Evolutionary conservation across 768 basidiomycete species (phyloP).

Genomic region (Lactarius trivialis): DNA sequence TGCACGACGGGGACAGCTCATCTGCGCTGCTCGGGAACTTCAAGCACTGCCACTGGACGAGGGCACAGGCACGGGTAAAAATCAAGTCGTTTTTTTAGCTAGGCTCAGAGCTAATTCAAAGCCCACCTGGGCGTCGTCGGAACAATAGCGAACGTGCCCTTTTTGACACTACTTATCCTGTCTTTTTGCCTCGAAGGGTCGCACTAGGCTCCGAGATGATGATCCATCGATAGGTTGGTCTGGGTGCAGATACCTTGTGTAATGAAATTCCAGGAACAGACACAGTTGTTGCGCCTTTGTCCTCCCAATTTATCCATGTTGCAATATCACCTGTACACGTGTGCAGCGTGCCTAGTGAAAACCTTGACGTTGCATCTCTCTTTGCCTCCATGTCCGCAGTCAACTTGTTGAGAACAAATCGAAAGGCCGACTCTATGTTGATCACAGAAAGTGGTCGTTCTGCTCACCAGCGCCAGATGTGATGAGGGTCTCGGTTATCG

Average conservation of each 20-base stretch:
- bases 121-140: not conserved
- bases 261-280: not conserved
- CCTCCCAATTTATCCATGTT: constrained; percentile 2
- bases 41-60: not conserved
- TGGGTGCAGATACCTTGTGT: not conserved
- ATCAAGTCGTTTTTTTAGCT: not conserved
- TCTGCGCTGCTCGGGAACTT: not conserved
- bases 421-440: not conserved
- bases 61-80: not conserved
- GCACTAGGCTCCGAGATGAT: not conserved
- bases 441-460: not conserved
- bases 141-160: not conserved
- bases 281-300: constrained; percentile 1
- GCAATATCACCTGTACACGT: not conserved
- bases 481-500: not conserved
- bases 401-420: not conserved
- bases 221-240: not conserved
- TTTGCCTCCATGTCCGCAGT: not conserved
- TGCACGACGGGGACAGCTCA: not conserved
- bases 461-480: not conserved
- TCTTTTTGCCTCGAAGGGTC: not conserved
- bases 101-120: not conserved
- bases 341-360: not conserved
- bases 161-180: not conserved
- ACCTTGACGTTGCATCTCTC: not conserved